Evolutionary conservation across 1,139 yeast species (phyloP), one percentile per base, ranked within the genome.

Genomic region (Geotrichum cucujoidarum): DNA sequence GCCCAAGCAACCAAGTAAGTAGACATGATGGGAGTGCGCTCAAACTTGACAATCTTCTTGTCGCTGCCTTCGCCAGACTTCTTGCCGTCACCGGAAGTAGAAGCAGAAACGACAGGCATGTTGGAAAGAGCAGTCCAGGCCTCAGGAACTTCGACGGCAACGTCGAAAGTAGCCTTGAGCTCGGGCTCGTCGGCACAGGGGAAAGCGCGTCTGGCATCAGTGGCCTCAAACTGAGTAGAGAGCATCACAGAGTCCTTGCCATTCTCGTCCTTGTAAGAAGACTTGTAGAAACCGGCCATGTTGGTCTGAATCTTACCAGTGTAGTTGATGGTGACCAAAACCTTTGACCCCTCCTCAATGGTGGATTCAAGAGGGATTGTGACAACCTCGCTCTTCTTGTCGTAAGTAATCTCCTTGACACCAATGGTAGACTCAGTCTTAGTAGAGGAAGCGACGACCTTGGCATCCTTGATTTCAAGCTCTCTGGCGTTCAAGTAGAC

Each of bases 161-260:
- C 74, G 52, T 80, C 80, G 63, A 86, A 88, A 41, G 82, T 76
- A n/a, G 95, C 92, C 71, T 88, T 88, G 53, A 81, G 74, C 48
- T 81, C 78, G 8, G 96, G 96, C 65, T 88, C 95, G 66, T 88
- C 95, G 58, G 83, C 81, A 63, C 92, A 86, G 17, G 96, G 96
- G 73, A 88, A 87, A 3, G 95, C 95, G 57, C 89, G 76, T 60
- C 96, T 78, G 55, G 95, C 90, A 63, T 86, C 95, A 14, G 95
- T 83, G 22, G 95, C 83, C 67, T 88, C 95, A 73, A 88, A 83
- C 67, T 88, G 95, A 6, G 96, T 86, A 35, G 94, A 81, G 29
- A 87, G 81, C 75, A 86, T 76, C 58, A 76, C 76, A 57, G 80
- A 77, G 29, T 76, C 76, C 47, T 72, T 71, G 14, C 85, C 88